These are phyloP conservation scores for Amesomyces nigricolor DNA, from an alignment of 2,329 filamentous ascomycete species.

Conservation along the genomic window DNA sequence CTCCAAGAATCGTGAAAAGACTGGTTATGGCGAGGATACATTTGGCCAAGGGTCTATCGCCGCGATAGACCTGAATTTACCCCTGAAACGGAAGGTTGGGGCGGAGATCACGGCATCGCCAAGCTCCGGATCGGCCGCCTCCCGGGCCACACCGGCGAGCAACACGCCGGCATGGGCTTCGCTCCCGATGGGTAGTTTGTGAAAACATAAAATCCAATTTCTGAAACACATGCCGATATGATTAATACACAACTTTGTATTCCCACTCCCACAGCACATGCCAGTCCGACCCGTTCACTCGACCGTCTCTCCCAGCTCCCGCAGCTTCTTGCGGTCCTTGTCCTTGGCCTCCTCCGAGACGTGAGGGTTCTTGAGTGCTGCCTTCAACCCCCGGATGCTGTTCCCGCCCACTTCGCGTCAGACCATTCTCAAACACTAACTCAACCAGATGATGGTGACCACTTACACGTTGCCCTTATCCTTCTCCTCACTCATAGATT, in stretches of 20 bases:
- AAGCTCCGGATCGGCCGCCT: too few relatives aligned
- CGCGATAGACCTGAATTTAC: too few relatives aligned
- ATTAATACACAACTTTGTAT: too few relatives aligned
- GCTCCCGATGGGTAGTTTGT: too few relatives aligned
- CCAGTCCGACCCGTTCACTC: neutral
- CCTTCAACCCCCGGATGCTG: slow-evolving; percentile 25
- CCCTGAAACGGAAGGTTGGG: too few relatives aligned
- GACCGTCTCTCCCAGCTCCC: slow-evolving; percentile 21
- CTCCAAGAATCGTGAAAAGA: too few relatives aligned
- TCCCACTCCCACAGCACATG: neutral
- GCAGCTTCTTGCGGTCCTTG: slow-evolving; percentile 24
- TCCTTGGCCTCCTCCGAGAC: slow-evolving; percentile 27
- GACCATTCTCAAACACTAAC: neutral
- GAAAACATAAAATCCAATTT: neutral
- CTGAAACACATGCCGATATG: too few relatives aligned
- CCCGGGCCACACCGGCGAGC: too few relatives aligned
- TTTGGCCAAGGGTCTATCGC: too few relatives aligned
- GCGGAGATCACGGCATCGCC: too few relatives aligned
- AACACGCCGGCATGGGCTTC: too few relatives aligned
- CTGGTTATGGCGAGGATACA: too few relatives aligned
- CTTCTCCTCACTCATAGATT: slow-evolving; percentile 18
- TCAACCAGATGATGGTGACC: neutral
- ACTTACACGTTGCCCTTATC: slow-evolving; percentile 26
- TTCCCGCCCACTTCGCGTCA: neutral
- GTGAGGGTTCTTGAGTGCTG: slow-evolving; percentile 25